phyloP scores from a whole-genome alignment of 768 basidiomycete species.

The Mycena indigotica region DNA sequence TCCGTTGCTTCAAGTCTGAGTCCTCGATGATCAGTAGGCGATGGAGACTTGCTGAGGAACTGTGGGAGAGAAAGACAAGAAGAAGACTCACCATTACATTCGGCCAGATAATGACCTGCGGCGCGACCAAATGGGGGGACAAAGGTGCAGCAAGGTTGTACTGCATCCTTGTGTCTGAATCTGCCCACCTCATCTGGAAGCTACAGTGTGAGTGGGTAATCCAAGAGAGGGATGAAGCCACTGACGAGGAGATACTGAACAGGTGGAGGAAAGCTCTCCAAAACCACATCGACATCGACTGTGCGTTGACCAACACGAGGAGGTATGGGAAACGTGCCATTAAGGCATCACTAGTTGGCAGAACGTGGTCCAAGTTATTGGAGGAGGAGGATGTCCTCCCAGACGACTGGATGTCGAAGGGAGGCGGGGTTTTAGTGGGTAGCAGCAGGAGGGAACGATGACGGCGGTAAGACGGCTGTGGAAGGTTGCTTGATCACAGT shows the following conservation, averaged over 20 bases:
- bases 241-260: slow-evolving; percentile 6
- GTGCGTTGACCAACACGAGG: not conserved
- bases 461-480: too few relatives aligned
- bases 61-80: not conserved
- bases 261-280: not conserved
- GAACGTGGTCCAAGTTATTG: not conserved
- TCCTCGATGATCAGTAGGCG: too few relatives aligned
- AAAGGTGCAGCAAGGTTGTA: slow-evolving; percentile 1
- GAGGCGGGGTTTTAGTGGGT: not conserved
- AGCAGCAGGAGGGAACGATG: not conserved
- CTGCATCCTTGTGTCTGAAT: slow-evolving; percentile 10
- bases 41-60: not conserved
- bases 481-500: too few relatives aligned
- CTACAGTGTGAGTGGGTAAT: slow-evolving; percentile 9
- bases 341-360: not conserved
- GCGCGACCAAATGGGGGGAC: not conserved
- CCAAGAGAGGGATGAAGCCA: not conserved
- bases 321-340: not conserved
- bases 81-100: not conserved
- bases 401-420: not conserved
- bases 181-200: slow-evolving; percentile 11
- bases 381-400: not conserved
- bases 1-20: too few relatives aligned
- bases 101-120: not conserved
- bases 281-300: not conserved